A percentile compares a stretch with the other conserved stretches of the same genome.
phyloP scores from a whole-genome alignment of 2,329 filamentous ascomycete genomes.

The Trichoderma atrobrunneum region DNA sequence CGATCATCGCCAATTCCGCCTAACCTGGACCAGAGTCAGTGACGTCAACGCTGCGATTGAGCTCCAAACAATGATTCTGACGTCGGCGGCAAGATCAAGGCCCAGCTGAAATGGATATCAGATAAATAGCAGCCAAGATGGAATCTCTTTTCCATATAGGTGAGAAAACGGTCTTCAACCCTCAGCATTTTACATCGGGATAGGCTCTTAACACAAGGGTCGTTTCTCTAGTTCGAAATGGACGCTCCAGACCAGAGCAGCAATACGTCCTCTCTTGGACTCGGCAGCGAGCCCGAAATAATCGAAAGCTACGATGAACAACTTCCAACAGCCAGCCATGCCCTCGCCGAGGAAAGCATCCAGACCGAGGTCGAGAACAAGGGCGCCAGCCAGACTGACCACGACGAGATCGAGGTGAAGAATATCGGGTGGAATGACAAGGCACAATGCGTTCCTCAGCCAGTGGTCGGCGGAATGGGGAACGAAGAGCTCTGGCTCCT shows the following conservation, averaged over 20 bases:
- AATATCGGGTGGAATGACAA: slow-evolving; percentile 69
- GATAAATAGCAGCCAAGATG: neutral
- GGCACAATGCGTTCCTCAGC: slow-evolving; percentile 52
- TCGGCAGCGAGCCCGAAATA: slow-evolving; percentile 31
- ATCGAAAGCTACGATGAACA: slow-evolving; percentile 29
- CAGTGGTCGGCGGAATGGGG: slow-evolving; percentile 63
- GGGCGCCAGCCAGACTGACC: slow-evolving; percentile 45
- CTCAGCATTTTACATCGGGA: neutral
- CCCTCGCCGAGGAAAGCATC: slow-evolving; percentile 34
- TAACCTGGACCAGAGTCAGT: neutral
- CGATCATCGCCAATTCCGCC: neutral
- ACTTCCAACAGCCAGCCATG: slow-evolving; percentile 36
- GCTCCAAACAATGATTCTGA: neutral
- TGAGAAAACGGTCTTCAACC: neutral
- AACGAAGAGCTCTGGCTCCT: slow-evolving; percentile 75
- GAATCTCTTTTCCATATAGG: neutral
- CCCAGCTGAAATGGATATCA: neutral
- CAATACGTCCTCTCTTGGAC: slow-evolving; percentile 18
- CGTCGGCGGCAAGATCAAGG: slow-evolving; percentile 12
- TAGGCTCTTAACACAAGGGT: neutral
- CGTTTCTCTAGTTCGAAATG: neutral
- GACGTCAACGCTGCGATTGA: neutral
- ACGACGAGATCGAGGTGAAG: slow-evolving; percentile 54
- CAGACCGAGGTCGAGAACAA: slow-evolving; percentile 36
- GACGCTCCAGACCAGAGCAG: slow-evolving; percentile 1